Evolutionary conservation across 108 stramenopile species (phyloP).

Genomic region (Epipyxis sp.): DNA sequence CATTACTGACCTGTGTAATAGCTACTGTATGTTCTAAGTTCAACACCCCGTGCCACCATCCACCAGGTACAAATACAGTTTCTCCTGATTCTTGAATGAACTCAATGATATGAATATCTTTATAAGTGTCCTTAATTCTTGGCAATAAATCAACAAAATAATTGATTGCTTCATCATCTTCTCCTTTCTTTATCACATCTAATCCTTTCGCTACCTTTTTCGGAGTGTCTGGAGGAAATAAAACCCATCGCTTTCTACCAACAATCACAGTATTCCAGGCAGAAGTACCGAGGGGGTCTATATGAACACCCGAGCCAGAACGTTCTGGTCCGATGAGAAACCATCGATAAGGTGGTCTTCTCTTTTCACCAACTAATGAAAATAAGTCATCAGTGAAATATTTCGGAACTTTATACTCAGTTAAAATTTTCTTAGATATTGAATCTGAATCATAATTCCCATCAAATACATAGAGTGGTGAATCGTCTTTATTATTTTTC

Average conservation of each 20-base stretch:
- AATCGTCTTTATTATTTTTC: slow-evolving; percentile 70
- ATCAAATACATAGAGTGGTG: slow-evolving; percentile 97
- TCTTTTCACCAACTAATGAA: slow-evolving; percentile 73
- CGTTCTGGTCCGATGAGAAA: slow-evolving; percentile 85
- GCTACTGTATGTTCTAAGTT: slow-evolving; percentile 92
- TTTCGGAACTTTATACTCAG: slow-evolving; percentile 74
- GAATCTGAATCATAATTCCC: slow-evolving; percentile 77
- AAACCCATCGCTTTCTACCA: slow-evolving; percentile 93
- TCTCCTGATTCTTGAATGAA: slow-evolving; percentile 95
- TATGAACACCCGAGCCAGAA: slow-evolving; percentile 85
- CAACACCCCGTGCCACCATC: slow-evolving; percentile 98
- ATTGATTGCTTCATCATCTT: slow-evolving; percentile 98
- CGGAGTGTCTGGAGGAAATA: slow-evolving; percentile 86
- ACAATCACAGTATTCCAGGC: slow-evolving; percentile 95
- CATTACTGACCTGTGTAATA: slow-evolving; percentile 50
- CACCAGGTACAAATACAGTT: slow-evolving; percentile 88
- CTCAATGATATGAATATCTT: slow-evolving; percentile 50
- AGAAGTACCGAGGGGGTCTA: slow-evolving; percentile 89
- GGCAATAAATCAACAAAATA: slow-evolving; percentile 87
- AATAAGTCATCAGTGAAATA: slow-evolving; percentile 93
- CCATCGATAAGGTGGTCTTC: slow-evolving; percentile 97
- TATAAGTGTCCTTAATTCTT: slow-evolving; percentile 68
- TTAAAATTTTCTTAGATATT: slow-evolving; percentile 58
- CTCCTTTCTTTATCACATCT: slow-evolving; percentile 54
- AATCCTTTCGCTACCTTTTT: slow-evolving; percentile 79